Conservation (phyloP, 108 stramenopile genomes). For the Nitzschia putrida region DNA sequence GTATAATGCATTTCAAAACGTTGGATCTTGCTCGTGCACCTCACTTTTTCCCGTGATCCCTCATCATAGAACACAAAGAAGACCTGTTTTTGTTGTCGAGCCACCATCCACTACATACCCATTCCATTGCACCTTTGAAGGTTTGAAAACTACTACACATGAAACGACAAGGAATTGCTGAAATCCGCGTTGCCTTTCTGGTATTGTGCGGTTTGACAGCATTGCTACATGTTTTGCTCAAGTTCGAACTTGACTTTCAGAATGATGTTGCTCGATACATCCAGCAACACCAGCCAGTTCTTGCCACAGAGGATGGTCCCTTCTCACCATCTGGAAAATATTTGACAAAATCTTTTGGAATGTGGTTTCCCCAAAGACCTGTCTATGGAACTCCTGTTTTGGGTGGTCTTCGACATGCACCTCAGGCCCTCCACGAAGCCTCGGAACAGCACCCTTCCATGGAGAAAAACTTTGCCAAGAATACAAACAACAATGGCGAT, state of each 20-base stretch:
- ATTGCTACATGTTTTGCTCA: not conserved
- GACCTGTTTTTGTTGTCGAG: too few species aligned
- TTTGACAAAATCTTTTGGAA: not conserved
- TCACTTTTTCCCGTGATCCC: too few species aligned
- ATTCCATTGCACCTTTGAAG: too few species aligned
- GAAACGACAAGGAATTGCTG: not conserved
- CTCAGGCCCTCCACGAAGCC: not conserved
- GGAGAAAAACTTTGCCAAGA: too few species aligned
- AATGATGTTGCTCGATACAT: conserved; percentile 1
- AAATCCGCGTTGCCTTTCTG: not conserved
- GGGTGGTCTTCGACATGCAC: not conserved
- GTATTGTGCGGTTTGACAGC: not conserved
- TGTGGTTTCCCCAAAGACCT: not conserved
- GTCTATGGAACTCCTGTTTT: not conserved
- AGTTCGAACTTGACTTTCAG: not conserved
- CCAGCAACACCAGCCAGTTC: not conserved
- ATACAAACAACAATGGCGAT: too few species aligned
- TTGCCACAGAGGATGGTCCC: not conserved
- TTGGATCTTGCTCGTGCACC: too few species aligned
- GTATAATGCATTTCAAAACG: too few species aligned
- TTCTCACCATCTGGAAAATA: too few species aligned
- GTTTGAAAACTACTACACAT: too few species aligned
- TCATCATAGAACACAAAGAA: too few species aligned
- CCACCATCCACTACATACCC: too few species aligned
- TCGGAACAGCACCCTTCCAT: not conserved